These are phyloP conservation scores for Corrigiola litoralis DNA, from an alignment of 179 eudicot species.

Conservation along the genomic window DNA sequence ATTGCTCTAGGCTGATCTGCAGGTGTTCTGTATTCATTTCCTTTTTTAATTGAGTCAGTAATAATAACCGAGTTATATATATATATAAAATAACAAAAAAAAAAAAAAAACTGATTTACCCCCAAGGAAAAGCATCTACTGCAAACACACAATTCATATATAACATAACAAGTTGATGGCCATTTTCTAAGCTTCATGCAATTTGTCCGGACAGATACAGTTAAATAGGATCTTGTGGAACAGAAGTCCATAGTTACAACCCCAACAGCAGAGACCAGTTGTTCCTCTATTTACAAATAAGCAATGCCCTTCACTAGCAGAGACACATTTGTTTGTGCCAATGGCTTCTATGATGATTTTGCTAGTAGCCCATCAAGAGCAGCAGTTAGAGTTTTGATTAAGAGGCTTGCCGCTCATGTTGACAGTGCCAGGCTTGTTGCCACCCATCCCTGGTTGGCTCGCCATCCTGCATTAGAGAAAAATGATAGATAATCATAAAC, in stretches of 20 bases:
- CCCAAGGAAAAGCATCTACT: not conserved
- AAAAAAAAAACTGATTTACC: not conserved
- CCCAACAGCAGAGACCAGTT: not conserved
- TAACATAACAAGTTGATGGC: too few species aligned
- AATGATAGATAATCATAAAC: not conserved
- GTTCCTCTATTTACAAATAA: conserved; percentile 8
- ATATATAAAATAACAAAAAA: too few species aligned
- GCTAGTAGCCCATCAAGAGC: conserved; percentile 12
- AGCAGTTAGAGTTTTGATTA: conserved; percentile 21
- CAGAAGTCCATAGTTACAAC: too few species aligned
- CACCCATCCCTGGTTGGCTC: conserved; percentile 18
- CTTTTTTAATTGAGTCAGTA: too few species aligned
- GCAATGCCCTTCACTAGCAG: not conserved
- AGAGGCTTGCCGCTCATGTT: conserved; percentile 18
- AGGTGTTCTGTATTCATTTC: too few species aligned
- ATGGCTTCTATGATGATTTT: not conserved
- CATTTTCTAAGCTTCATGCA: not conserved
- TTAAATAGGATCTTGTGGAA: too few species aligned
- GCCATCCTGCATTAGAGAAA: conserved; percentile 17
- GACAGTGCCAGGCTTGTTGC: conserved; percentile 13
- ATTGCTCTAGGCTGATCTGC: too few species aligned
- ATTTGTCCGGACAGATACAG: too few species aligned
- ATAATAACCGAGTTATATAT: too few species aligned
- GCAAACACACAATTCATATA: too few species aligned
- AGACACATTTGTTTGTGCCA: not conserved